phyloP scores from a whole-genome alignment of 176 grass and related monocot species.

The Aegilops umbellulata region DNA sequence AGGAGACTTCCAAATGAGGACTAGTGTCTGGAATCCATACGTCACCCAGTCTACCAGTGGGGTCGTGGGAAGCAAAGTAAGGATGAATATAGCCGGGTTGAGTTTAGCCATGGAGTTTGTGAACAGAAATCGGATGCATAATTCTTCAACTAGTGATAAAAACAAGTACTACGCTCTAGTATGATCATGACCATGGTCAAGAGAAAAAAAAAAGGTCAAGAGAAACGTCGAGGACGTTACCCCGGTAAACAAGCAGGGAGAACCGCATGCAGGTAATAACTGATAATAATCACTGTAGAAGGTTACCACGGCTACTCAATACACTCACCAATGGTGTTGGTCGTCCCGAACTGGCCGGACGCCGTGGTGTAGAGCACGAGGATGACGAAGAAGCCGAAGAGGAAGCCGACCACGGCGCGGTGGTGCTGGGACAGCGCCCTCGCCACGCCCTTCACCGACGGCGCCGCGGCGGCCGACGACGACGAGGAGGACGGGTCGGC shows the following conservation, averaged over 20 bases:
- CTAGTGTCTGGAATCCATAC: neutral
- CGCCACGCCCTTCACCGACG: slow-evolving; percentile 9
- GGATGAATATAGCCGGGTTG: neutral
- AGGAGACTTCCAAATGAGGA: neutral
- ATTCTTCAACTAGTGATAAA: neutral
- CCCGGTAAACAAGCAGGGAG: neutral
- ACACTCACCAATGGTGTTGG: slow-evolving; percentile 12
- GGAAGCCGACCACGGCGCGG: slow-evolving; percentile 24
- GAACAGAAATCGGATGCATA: no score
- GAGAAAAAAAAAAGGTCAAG: neutral
- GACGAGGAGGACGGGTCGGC: neutral
- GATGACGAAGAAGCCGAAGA: slow-evolving; percentile 39
- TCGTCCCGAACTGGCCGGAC: slow-evolving; percentile 11
- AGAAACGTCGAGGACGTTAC: neutral
- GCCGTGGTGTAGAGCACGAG: slow-evolving; percentile 35
- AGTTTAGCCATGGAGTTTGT: no score
- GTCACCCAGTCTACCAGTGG: neutral
- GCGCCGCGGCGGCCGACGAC: neutral
- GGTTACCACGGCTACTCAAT: neutral
- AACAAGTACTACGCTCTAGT: neutral
- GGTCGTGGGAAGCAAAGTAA: neutral
- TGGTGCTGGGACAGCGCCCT: slow-evolving; percentile 27
- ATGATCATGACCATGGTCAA: neutral
- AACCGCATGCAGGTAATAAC: neutral
- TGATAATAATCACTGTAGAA: neutral